Percentiles rank a stretch among this genome's conserved stretches.
These are phyloP conservation scores for Coemansia sp. DNA, from an alignment of 192 early-diverging fungal genomes.

Conservation along the genomic window DNA sequence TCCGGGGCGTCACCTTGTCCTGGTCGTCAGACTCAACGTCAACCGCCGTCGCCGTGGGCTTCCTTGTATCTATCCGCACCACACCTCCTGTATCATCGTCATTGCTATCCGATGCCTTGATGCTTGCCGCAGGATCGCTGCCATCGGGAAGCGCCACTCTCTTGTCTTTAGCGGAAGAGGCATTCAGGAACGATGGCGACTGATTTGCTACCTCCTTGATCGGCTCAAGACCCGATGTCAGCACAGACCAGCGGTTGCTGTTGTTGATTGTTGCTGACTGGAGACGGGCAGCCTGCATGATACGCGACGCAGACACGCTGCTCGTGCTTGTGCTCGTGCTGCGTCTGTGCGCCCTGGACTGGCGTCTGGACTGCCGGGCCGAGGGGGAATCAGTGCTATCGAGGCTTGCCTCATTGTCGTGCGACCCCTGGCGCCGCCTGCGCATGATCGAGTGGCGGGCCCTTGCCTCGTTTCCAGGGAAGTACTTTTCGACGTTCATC, in stretches of 20 bases:
- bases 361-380: conserved; percentile 27
- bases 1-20: neutral
- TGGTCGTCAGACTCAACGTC: neutral
- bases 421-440: conserved; percentile 32
- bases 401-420: conserved; percentile 15
- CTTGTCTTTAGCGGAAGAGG: neutral
- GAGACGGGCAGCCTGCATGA: conserved; percentile 27
- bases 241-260: conserved; percentile 33
- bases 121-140: neutral
- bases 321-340: conserved; percentile 20
- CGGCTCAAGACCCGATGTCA: conserved; percentile 40
- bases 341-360: conserved; percentile 32
- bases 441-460: conserved; percentile 57
- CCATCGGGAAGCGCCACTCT: neutral
- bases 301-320: conserved; percentile 26
- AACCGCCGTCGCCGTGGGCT: neutral
- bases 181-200: conserved; percentile 10
- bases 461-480: conserved; percentile 70
- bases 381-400: neutral
- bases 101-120: neutral
- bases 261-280: conserved; percentile 25
- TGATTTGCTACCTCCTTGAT: conserved; percentile 38
- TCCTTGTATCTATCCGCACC: neutral
- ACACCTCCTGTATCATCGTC: neutral
- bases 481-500: conserved; percentile 87